Evolutionary conservation across 768 basidiomycete species (phyloP).

Genomic region (Pholiota conissans): DNA sequence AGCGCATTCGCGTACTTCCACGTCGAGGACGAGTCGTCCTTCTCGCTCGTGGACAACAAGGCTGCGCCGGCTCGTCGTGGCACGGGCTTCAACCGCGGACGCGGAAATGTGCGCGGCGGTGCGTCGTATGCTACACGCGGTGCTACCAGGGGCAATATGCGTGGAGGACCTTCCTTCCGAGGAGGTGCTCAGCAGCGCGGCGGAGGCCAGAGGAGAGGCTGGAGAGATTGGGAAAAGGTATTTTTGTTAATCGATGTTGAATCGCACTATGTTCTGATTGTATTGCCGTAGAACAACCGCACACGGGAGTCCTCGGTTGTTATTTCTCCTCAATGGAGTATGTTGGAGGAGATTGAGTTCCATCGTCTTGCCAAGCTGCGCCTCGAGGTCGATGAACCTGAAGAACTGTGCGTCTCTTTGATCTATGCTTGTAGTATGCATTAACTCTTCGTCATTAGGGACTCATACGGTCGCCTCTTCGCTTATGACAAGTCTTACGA

Average conservation of each 20-base stretch:
- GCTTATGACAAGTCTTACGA: conserved; percentile 95
- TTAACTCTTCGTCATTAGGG: conserved; percentile 44
- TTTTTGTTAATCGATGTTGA: not conserved
- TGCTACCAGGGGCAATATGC: conserved; percentile 39
- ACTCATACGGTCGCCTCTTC: conserved; percentile 86
- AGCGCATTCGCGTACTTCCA: conserved; percentile 97
- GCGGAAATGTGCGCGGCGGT: conserved; percentile 51
- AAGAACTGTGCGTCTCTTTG: conserved; percentile 71
- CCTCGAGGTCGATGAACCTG: conserved; percentile 91
- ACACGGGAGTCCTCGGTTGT: conserved; percentile 91
- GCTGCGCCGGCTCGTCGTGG: conserved; percentile 68
- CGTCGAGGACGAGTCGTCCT: conserved; percentile 95
- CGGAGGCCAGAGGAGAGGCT: conserved; percentile 60
- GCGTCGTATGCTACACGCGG: conserved; percentile 44
- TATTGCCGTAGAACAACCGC: conserved; percentile 63
- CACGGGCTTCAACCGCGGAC: conserved; percentile 60
- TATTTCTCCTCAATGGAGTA: conserved; percentile 89
- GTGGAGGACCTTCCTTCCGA: conserved; percentile 44
- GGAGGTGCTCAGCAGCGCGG: conserved; percentile 49
- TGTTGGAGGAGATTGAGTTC: conserved; percentile 98
- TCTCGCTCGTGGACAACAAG: conserved; percentile 95
- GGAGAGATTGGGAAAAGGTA: conserved; percentile 96
- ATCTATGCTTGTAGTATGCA: conserved; percentile 10
- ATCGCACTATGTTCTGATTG: not conserved
- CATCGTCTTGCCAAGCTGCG: conserved; percentile 87